Conservation (phyloP, 2,329 filamentous ascomycete genomes). For the Chaetomiaceae sp. region DNA sequence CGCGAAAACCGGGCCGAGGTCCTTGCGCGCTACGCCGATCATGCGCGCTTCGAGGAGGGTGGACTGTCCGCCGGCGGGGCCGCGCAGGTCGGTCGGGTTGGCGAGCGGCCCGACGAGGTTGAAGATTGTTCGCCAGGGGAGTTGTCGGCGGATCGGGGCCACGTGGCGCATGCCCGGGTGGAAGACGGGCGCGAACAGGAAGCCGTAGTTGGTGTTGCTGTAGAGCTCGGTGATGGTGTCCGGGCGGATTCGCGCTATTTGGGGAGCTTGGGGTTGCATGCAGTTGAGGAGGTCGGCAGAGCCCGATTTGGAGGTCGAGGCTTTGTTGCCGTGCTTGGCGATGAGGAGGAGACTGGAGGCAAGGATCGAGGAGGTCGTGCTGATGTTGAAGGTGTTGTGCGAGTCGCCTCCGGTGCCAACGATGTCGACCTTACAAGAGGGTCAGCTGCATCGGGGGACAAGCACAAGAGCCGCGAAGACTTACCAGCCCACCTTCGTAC, state of each 20-base stretch:
- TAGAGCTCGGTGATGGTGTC: constrained; percentile 70
- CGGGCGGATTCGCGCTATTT: constrained; percentile 70
- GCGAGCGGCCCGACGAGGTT: constrained; percentile 90
- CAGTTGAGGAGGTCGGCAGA: constrained; percentile 85
- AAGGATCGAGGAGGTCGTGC: constrained; percentile 87
- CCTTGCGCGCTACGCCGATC: constrained; percentile 84
- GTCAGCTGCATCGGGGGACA: constrained; percentile 13
- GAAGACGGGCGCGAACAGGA: constrained; percentile 93
- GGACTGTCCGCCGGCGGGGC: constrained; percentile 19
- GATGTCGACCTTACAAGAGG: constrained; percentile 67
- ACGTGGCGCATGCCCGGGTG: constrained; percentile 92
- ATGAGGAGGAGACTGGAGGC: constrained; percentile 80
- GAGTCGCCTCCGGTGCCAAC: constrained; percentile 95
- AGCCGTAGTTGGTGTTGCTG: constrained; percentile 79
- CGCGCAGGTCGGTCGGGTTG: constrained; percentile 73
- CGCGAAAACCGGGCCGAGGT: constrained; percentile 83
- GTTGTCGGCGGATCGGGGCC: constrained; percentile 75
- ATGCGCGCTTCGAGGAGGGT: constrained; percentile 76
- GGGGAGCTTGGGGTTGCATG: constrained; percentile 67
- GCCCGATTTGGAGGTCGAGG: constrained; percentile 91
- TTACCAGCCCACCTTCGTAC: constrained; percentile 80
- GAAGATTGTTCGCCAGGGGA: constrained; percentile 96
- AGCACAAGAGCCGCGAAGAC: constrained; percentile 20
- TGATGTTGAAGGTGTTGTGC: constrained; percentile 98
- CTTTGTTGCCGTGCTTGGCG: constrained; percentile 93